Conservation (phyloP, 2,329 filamentous ascomycete species). For the Botryotinia narcissicola region DNA sequence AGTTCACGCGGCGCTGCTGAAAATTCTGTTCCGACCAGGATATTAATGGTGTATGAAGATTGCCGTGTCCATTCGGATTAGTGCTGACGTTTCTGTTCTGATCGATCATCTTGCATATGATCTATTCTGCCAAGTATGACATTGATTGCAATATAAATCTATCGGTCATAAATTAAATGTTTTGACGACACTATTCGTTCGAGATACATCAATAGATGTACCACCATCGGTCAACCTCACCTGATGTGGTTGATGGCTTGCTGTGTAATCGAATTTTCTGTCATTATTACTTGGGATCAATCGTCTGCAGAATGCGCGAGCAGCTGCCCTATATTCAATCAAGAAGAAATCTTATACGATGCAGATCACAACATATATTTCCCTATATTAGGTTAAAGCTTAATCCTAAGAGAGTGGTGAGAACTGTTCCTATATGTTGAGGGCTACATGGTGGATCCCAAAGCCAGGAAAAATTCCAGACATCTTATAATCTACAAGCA, state of each 20-base stretch:
- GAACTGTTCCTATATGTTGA: not conserved
- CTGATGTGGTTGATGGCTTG: not conserved
- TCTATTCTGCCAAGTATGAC: not conserved
- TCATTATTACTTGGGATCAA: too few species aligned
- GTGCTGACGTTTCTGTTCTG: not conserved
- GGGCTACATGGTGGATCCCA: not conserved
- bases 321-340: not conserved
- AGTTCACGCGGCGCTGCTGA: not conserved
- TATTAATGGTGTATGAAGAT: not conserved
- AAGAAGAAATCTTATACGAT: not conserved
- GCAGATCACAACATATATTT: not conserved
- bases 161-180: not conserved
- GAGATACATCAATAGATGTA: not conserved
- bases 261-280: too few species aligned
- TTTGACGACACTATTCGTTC: not conserved
- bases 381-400: too few species aligned
- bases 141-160: not conserved
- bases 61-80: not conserved
- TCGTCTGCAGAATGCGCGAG: not conserved
- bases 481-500: too few species aligned
- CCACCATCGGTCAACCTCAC: not conserved
- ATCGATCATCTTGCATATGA: not conserved
- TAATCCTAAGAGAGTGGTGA: not conserved
- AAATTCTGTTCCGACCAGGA: not conserved
- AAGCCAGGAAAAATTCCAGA: not conserved